These are phyloP conservation scores for Pichia norvegensis DNA, from an alignment of 1,139 yeast genomes.

Conservation along the genomic window DNA sequence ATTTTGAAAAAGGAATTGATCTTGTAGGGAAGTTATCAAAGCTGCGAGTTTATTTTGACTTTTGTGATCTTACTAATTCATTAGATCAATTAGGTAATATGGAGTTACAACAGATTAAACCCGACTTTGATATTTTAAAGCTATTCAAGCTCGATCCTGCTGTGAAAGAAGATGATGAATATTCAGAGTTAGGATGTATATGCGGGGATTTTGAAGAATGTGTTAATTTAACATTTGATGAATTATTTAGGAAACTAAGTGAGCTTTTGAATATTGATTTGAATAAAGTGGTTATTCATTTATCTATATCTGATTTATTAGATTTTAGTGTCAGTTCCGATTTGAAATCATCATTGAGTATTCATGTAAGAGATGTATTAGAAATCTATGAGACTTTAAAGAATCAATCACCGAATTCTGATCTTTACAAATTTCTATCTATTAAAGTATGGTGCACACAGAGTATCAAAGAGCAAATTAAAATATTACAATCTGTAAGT, in stretches of 20 bases:
- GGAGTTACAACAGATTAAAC: neutral
- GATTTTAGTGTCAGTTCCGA: conserved; percentile 35
- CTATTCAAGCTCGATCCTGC: conserved; percentile 15
- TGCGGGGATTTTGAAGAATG: conserved; percentile 20
- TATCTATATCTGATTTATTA: conserved; percentile 32
- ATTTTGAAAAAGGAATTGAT: conserved; percentile 2
- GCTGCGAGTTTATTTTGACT: conserved; percentile 24
- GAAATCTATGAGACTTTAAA: conserved; percentile 29
- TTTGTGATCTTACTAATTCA: conserved; percentile 14
- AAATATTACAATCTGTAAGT: conserved; percentile 1
- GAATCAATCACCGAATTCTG: conserved; percentile 14
- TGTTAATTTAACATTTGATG: conserved; percentile 19
- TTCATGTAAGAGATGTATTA: conserved; percentile 32
- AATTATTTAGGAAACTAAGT: conserved; percentile 26
- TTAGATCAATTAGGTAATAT: neutral
- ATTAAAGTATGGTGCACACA: conserved; percentile 7
- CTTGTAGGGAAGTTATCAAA: neutral
- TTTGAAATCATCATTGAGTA: conserved; percentile 30
- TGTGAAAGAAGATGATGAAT: conserved; percentile 19
- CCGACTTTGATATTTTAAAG: conserved; percentile 19
- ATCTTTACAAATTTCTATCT: conserved; percentile 8
- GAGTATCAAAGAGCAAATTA: conserved; percentile 3
- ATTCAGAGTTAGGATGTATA: conserved; percentile 16
- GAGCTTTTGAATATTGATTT: neutral
- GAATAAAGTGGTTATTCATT: conserved; percentile 2